phyloP scores from a whole-genome alignment of 306 rosid genomes.

The Abrus precatorius region DNA sequence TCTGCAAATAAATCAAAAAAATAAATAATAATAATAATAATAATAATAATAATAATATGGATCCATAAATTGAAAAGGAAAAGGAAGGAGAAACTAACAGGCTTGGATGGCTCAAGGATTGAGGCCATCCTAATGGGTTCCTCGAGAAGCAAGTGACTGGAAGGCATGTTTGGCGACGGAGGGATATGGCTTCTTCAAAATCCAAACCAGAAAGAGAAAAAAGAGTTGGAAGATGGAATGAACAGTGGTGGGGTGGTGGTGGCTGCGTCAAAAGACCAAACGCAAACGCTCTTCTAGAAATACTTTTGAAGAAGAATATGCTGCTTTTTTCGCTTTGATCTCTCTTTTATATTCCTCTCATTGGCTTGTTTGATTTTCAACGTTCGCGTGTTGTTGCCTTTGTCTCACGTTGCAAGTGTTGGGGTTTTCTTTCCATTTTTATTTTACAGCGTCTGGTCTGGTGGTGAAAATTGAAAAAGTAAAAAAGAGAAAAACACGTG shows the following conservation, averaged over 20 bases:
- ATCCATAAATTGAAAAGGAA: slow-evolving; percentile 42
- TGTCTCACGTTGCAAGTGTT: not conserved
- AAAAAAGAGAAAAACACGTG: not conserved
- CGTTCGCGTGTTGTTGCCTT: not conserved
- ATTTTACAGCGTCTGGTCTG: not conserved
- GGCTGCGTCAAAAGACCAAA: slow-evolving; percentile 32
- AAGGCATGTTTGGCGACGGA: slow-evolving; percentile 79
- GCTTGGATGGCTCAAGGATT: slow-evolving; percentile 89
- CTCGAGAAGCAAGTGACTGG: slow-evolving; percentile 89
- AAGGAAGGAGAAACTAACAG: slow-evolving; percentile 56
- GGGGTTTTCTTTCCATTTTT: not conserved
- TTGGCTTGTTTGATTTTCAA: slow-evolving; percentile 7
- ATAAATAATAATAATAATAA: not conserved
- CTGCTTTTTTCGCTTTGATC: not conserved
- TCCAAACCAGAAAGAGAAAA: not conserved
- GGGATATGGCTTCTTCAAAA: not conserved
- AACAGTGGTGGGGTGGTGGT: slow-evolving; percentile 33
- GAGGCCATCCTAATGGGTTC: slow-evolving; percentile 98
- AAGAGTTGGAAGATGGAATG: not conserved
- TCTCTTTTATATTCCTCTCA: not conserved
- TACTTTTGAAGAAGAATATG: not conserved
- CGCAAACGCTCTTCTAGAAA: not conserved
- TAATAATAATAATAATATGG: not conserved
- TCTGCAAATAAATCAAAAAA: slow-evolving; percentile 56
- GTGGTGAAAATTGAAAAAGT: not conserved